Conservation (phyloP, 352 stramenopile genomes). For the Globisporangium barbulae region DNA sequence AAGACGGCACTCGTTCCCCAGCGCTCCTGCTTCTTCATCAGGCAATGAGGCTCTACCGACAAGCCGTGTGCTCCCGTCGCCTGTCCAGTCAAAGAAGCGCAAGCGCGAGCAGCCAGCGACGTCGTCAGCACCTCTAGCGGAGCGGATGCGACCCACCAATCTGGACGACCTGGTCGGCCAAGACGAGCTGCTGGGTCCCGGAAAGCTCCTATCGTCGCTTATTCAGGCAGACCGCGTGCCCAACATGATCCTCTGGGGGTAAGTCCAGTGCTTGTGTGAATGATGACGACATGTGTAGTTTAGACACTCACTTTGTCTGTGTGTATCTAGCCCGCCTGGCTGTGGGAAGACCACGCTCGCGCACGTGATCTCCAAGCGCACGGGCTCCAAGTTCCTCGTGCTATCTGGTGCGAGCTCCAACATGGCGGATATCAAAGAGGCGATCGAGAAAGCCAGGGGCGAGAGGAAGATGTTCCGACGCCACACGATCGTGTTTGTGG, state of each 20-base stretch:
- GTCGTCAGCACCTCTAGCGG: constrained; percentile 52
- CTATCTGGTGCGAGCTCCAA: constrained; percentile 75
- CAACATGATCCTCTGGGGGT: constrained; percentile 88
- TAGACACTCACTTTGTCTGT: not conserved
- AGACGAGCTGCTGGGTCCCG: constrained; percentile 56
- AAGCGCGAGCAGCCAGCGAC: constrained; percentile 30
- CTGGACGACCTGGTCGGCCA: constrained; percentile 68
- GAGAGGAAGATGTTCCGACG: constrained; percentile 60
- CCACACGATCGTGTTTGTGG: constrained; percentile 83
- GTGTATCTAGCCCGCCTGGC: constrained; percentile 57
- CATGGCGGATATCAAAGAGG: constrained; percentile 67
- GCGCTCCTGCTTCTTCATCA: not conserved
- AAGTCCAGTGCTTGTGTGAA: constrained; percentile 11
- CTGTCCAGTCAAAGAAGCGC: constrained; percentile 43
- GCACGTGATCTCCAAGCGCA: constrained; percentile 68
- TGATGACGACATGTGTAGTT: not conserved
- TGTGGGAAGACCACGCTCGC: constrained; percentile 87
- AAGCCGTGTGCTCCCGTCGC: not conserved
- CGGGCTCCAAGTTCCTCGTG: constrained; percentile 62
- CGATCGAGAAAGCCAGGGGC: constrained; percentile 62
- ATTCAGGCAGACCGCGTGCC: constrained; percentile 69
- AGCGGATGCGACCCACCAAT: constrained; percentile 63
- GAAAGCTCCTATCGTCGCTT: constrained; percentile 57
- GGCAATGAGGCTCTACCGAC: not conserved
- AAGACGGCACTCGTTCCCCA: constrained; percentile 14